A percentile compares a stretch with the other conserved stretches of the same genome.
Evolutionary conservation across 768 basidiomycete species (phyloP).

Genomic region (Mrakia frigida): DNA sequence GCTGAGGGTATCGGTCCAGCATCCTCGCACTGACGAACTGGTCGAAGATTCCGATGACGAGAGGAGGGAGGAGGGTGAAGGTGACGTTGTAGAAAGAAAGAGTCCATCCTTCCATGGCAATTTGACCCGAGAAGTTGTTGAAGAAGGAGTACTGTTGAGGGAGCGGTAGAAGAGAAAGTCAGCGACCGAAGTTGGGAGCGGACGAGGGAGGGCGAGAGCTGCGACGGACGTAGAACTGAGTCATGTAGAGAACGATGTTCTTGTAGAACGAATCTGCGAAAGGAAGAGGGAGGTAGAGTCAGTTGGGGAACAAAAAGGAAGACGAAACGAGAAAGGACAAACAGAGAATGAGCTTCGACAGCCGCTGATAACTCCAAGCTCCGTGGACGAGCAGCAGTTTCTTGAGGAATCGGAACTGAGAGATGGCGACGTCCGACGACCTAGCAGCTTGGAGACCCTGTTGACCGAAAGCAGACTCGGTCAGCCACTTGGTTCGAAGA

Average conservation of each 20-base stretch:
- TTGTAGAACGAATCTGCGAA: slow-evolving; percentile 91
- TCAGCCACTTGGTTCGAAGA: neutral
- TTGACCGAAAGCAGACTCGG: slow-evolving; percentile 14
- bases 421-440: slow-evolving; percentile 94
- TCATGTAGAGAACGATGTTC: slow-evolving; percentile 97
- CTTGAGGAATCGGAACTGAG: slow-evolving; percentile 91
- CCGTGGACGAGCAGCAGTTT: slow-evolving; percentile 95
- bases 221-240: slow-evolving; percentile 83
- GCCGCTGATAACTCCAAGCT: slow-evolving; percentile 93
- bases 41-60: slow-evolving; percentile 97
- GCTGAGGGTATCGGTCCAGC: slow-evolving; percentile 91
- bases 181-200: slow-evolving; percentile 27
- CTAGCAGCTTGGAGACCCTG: slow-evolving; percentile 97
- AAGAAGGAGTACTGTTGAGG: slow-evolving; percentile 84
- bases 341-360: slow-evolving; percentile 96
- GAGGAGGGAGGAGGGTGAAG: slow-evolving; percentile 90
- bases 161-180: slow-evolving; percentile 7
- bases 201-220: neutral
- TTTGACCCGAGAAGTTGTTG: slow-evolving; percentile 99
- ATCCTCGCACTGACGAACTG: slow-evolving; percentile 97
- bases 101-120: slow-evolving; percentile 98
- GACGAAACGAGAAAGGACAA: slow-evolving; percentile 43
- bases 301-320: neutral
- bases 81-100: slow-evolving; percentile 93
- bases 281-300: neutral